These are phyloP conservation scores for Fusarium avenaceum DNA, from an alignment of 2,329 filamentous ascomycete genomes.

Conservation along the genomic window DNA sequence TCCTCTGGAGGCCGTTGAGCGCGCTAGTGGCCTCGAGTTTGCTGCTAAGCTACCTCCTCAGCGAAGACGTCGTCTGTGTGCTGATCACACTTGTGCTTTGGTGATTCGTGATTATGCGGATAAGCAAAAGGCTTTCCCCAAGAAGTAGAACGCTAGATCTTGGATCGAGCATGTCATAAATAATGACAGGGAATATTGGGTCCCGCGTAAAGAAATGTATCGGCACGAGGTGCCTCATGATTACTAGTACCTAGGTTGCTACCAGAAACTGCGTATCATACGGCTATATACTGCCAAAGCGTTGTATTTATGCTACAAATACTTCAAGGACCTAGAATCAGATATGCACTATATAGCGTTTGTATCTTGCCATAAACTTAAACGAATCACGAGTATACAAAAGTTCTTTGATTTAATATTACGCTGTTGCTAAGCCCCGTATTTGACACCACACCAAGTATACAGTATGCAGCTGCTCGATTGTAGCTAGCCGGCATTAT, in stretches of 20 bases:
- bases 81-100: conserved; percentile 86
- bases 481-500: conserved; percentile 14
- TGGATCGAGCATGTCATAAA: conserved; percentile 8
- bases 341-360: background rate
- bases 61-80: conserved; percentile 83
- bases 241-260: background rate
- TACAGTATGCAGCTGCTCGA: conserved; percentile 1
- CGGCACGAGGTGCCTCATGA: background rate
- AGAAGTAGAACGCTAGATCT: conserved; percentile 43
- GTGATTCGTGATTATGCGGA: conserved; percentile 83
- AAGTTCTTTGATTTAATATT: conserved; percentile 20
- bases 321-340: conserved; percentile 5
- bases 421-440: conserved; percentile 3
- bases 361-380: background rate
- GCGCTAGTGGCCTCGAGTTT: conserved; percentile 93
- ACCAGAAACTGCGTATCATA: background rate
- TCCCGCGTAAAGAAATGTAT: background rate
- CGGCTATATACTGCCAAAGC: conserved; percentile 2
- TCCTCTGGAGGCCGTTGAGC: conserved; percentile 89
- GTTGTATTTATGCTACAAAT: background rate
- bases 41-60: conserved; percentile 80
- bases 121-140: conserved; percentile 70
- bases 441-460: conserved; percentile 4
- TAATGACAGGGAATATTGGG: background rate
- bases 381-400: conserved; percentile 21